Evolutionary conservation across 352 stramenopile species (phyloP).

Genomic region (Pythium biforme): DNA sequence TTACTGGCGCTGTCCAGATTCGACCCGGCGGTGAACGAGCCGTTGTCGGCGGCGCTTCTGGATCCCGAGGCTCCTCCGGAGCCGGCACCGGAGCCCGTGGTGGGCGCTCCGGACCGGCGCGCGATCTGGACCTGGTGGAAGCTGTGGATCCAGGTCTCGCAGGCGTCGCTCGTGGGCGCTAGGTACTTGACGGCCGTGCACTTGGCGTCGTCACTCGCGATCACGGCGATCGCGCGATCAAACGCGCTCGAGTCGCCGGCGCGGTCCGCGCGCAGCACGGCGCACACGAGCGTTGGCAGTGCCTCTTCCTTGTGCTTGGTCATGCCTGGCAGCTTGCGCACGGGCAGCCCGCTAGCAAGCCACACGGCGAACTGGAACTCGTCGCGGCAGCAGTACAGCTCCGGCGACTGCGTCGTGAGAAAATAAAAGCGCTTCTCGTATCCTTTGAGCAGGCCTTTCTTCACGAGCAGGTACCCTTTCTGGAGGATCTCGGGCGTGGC

Average conservation of each 20-base stretch:
- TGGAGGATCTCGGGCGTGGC: conserved; percentile 16
- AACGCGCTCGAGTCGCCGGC: conserved; percentile 21
- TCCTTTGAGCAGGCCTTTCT: conserved; percentile 56
- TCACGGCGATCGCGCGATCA: conserved; percentile 49
- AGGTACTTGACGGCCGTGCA: conserved; percentile 43
- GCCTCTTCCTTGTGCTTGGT: conserved; percentile 34
- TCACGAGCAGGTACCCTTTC: conserved; percentile 47
- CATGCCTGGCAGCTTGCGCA: conserved; percentile 31
- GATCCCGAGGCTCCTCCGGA: no score
- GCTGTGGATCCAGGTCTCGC: conserved; percentile 50
- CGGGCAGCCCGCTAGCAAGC: conserved; percentile 42
- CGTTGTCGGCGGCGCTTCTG: not conserved
- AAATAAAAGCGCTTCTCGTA: conserved; percentile 75
- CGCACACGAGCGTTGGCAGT: conserved; percentile 33
- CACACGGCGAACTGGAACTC: conserved; percentile 64
- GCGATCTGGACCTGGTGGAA: conserved; percentile 60
- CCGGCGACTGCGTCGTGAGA: conserved; percentile 30
- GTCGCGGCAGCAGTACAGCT: conserved; percentile 65
- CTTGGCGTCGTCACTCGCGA: conserved; percentile 41
- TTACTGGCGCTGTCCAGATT: not conserved
- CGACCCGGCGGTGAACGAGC: not conserved
- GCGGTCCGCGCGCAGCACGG: conserved; percentile 50
- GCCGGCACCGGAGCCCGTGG: no score
- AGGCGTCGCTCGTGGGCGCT: conserved; percentile 40
- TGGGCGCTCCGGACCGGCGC: not conserved